A percentile compares a stretch with the other conserved stretches of the same genome.
Evolutionary conservation across 164 flowering plant species (phyloP).

Genomic region (Cinnamomum chago): DNA sequence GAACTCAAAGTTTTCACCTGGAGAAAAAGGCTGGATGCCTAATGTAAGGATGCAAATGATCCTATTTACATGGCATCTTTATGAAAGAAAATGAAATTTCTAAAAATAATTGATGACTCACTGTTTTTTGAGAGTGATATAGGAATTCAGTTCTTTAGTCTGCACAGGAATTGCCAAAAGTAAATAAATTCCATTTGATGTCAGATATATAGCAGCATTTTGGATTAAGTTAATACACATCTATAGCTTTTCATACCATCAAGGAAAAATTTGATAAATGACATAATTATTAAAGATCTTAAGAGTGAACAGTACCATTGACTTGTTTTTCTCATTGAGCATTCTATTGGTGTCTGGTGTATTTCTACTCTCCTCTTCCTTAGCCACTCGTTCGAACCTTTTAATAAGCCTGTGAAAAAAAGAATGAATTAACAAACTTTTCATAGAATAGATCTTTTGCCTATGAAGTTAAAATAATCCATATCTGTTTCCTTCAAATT

Average conservation of each 20-base stretch:
- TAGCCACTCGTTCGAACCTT: conserved; percentile 71
- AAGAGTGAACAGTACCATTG: conserved; percentile 45
- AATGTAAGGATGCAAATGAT: neutral
- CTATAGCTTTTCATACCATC: neutral
- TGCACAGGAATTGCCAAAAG: conserved; percentile 20
- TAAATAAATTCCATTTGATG: too few species aligned
- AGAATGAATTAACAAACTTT: neutral
- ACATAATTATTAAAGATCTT: neutral
- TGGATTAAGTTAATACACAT: neutral
- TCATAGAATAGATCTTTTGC: neutral
- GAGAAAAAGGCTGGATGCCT: neutral
- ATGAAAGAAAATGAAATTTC: neutral
- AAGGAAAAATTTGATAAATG: neutral
- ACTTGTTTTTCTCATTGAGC: conserved; percentile 74
- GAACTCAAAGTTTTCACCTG: neutral
- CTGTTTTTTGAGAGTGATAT: conserved; percentile 75
- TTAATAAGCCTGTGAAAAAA: conserved; percentile 59
- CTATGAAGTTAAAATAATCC: neutral
- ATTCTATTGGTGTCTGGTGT: conserved; percentile 47
- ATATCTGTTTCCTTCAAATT: neutral
- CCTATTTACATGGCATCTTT: neutral
- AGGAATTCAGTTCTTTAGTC: conserved; percentile 78
- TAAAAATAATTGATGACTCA: conserved; percentile 28
- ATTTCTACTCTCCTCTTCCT: conserved; percentile 45
- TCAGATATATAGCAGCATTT: neutral